Evolutionary conservation across 768 basidiomycete genomes (phyloP), one percentile per base, ranked within the genome.

Genomic region (Cystoderma amianthinum): DNA sequence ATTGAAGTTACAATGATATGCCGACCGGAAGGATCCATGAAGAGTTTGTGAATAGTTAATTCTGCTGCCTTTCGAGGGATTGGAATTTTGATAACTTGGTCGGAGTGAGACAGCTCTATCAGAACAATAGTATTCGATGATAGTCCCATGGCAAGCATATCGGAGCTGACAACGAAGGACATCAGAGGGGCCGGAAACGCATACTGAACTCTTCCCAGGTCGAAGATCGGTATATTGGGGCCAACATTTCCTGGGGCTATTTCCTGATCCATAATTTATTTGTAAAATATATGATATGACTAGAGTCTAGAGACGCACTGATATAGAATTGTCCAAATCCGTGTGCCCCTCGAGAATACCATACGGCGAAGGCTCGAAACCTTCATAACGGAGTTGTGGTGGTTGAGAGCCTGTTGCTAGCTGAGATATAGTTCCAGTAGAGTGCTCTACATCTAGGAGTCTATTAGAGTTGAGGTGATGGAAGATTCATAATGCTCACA

Each of bases 21-120:
- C 23, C 87, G 74, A 3, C 94, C 94, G 0, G 92, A 86, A 11
- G 94, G 94, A 59, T 98, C 94, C 57, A 88, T 77, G 63, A 93
- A 97, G 39, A 97, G 62, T 55, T 85, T 85, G 67, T 84, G 65
- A 36, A 97, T 79, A 5, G 73, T 68, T 68, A 89, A 76, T 45
- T 91, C 86, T n/a, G 71, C 64, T 1, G 77, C 71, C 58, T 87
- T 89, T 44, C 80, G 73, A 15, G 80, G 80, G 44, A 89, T 82
- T 35, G 72, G 82, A 10, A 97, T 74, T 54, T 85, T 85, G 48
- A 86, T 64, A 36, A 97, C 82, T 54, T 91, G 87, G 53, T 94
- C 90, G 0, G 91, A 78, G 40, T 82, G 82, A 10, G 85, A 78
- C 36, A 99, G 74, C 57, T 96, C 93, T 50, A 99, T 94, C 49